phyloP scores from a whole-genome alignment of 1,139 yeast genomes.

The Candida sp. region DNA sequence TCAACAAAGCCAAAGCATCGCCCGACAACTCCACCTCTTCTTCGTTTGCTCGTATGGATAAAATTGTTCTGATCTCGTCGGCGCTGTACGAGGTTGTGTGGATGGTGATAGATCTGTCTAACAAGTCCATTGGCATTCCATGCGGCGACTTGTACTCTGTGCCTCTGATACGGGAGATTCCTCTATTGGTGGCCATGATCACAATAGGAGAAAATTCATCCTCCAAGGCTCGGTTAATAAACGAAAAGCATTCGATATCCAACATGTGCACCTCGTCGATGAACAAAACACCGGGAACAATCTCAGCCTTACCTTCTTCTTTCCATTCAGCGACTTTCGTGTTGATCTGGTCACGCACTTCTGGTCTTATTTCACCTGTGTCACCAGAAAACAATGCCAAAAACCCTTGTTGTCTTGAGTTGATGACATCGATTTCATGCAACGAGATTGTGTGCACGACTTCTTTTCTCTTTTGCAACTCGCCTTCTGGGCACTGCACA shows the following conservation, averaged over 20 bases:
- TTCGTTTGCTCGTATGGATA: slow-evolving; percentile 92
- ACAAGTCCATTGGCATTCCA: slow-evolving; percentile 92
- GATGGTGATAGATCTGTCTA: slow-evolving; percentile 93
- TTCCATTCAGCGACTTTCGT: slow-evolving; percentile 98
- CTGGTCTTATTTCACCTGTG: slow-evolving; percentile 96
- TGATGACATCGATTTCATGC: slow-evolving; percentile 98
- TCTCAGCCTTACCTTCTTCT: slow-evolving; percentile 99
- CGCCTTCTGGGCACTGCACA: slow-evolving; percentile 99
- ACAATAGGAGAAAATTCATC: slow-evolving; percentile 98
- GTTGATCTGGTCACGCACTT: slow-evolving; percentile 97
- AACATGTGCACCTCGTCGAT: slow-evolving; percentile 99
- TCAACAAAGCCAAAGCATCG: slow-evolving; percentile 88
- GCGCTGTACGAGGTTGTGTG: slow-evolving; percentile 79
- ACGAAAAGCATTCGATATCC: slow-evolving; percentile 96
- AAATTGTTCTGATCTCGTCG: slow-evolving; percentile 85
- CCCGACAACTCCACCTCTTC: slow-evolving; percentile 88
- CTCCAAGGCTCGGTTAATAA: slow-evolving; percentile 94
- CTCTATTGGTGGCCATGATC: slow-evolving; percentile 98
- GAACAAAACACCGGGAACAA: slow-evolving; percentile 97
- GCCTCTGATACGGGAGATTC: slow-evolving; percentile 91
- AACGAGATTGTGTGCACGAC: slow-evolving; percentile 96
- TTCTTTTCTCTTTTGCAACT: slow-evolving; percentile 92
- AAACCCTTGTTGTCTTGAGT: slow-evolving; percentile 98
- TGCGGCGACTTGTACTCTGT: slow-evolving; percentile 95
- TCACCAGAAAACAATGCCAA: slow-evolving; percentile 96